A percentile compares a stretch with the other conserved stretches of the same genome.
phyloP scores from a whole-genome alignment of 192 early-diverging fungal species.

The Phlyctochytrium planicorne region DNA sequence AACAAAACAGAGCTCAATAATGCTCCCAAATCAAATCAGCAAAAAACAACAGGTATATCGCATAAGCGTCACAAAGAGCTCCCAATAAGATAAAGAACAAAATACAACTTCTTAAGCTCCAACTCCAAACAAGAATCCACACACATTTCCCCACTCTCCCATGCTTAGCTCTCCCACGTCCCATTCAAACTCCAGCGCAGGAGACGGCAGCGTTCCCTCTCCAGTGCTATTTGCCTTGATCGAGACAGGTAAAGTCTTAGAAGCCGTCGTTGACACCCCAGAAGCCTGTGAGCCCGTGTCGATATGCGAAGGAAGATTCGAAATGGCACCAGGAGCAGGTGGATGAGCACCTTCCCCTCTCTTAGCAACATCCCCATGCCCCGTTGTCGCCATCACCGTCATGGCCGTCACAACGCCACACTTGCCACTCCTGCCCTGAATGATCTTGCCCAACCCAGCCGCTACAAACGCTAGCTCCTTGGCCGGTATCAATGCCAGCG shows the following conservation, averaged over 20 bases:
- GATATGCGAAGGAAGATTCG: neutral
- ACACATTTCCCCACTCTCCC: conserved; percentile 24
- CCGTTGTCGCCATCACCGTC: conserved; percentile 6
- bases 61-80: neutral
- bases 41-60: neutral
- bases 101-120: neutral
- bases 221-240: neutral
- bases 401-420: neutral
- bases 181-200: conserved; percentile 11
- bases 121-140: conserved; percentile 18
- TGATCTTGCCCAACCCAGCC: neutral
- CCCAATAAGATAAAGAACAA: neutral
- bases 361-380: conserved; percentile 3
- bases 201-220: neutral
- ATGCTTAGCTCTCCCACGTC: conserved; percentile 16
- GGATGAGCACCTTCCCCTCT: neutral
- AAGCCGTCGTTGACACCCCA: neutral
- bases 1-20: neutral
- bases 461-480: neutral
- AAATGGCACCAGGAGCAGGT: conserved; percentile 8
- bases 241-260: no score
- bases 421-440: no score
- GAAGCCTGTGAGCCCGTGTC: neutral
- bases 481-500: neutral
- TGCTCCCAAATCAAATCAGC: neutral